These are phyloP conservation scores for Sporothrix brasiliensis DNA, from an alignment of 2,329 filamentous ascomycete genomes.

Conservation along the genomic window DNA sequence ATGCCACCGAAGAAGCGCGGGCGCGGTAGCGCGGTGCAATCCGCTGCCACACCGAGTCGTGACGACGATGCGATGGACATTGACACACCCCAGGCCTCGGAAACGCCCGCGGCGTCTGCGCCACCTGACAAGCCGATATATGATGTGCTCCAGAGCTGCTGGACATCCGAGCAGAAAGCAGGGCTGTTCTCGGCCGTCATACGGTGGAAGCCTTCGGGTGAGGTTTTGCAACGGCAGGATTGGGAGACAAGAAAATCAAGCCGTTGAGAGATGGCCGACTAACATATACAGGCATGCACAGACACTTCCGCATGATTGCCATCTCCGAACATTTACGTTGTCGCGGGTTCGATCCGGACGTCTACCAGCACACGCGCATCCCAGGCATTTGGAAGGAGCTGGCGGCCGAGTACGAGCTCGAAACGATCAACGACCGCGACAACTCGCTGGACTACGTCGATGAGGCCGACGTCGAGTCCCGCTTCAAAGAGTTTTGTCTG, in stretches of 20 bases:
- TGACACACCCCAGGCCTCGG: conserved; percentile 59
- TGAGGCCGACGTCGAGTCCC: conserved; percentile 30
- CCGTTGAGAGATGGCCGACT: background rate
- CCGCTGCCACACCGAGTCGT: conserved; percentile 48
- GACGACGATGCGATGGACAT: conserved; percentile 65
- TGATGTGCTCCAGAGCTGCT: conserved; percentile 64
- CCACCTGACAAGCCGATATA: conserved; percentile 30
- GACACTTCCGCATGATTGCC: conserved; percentile 88
- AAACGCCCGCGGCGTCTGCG: conserved; percentile 48
- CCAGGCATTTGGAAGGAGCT: conserved; percentile 92
- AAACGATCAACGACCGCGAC: conserved; percentile 72
- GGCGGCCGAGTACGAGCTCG: conserved; percentile 76
- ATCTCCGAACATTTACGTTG: conserved; percentile 79
- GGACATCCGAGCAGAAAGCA: conserved; percentile 95
- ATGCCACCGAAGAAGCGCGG: conserved; percentile 71
- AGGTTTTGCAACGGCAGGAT: background rate
- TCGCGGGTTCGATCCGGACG: conserved; percentile 73
- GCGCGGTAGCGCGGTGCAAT: conserved; percentile 51
- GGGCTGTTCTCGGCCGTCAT: conserved; percentile 92
- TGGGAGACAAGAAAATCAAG: background rate
- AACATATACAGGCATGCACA: conserved; percentile 72
- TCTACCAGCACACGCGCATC: conserved; percentile 79
- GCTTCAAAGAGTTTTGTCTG: conserved; percentile 38
- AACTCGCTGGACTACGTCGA: conserved; percentile 36
- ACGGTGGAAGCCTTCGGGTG: conserved; percentile 93